Base-by-base conservation (phyloP, 805 yeast species). In the Kazachstania africana region DNA sequence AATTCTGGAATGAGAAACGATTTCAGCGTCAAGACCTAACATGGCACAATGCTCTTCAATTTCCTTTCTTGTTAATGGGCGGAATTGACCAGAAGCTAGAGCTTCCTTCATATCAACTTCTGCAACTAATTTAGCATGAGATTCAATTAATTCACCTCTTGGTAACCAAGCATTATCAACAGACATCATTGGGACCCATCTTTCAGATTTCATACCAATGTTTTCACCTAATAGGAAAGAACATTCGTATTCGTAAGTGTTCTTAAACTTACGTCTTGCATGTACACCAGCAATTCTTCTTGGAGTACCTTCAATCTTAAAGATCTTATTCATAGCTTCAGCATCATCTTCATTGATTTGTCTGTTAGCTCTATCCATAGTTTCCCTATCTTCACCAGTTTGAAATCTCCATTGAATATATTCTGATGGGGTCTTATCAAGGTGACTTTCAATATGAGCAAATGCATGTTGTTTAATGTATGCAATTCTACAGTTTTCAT, bases 41-140 rank as follows among this genome's bases (percentile, higher is more conserved):
- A 82, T 78, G 50, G 83, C 75, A 72, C 96, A 87, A 72, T 87
- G 97, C 57, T 73, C 77, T 76, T 87, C 96, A 58, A 87, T 87
- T 72, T 87, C 96, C 77, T 87, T 87, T 77, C 96, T 84, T 65
- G 95, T 87, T 65, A 87, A 80, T 40, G 96, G 87, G 70, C 97
- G 82, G 87, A 85, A 87, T 75, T 88, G 96, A 72, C 96, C 97
- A 51, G 95, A 85, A 59, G 95, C 95, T 61, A 87, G 76, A 65
- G 97, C 96, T 74, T 85, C 97, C 78, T 87, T 87, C 96, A 87
- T 85, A 68, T 88, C 97, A 63, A 87, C 95, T 74, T 88, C 96
- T 62, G 95, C 95, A 67, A 88, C 95, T 74, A 83, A 61, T 81
- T 87, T 87, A 62, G 94, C 68, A 75, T 88, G 96, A 52, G 94